A percentile compares a stretch with the other conserved stretches of the same genome.
Conservation (phyloP, 2,329 filamentous ascomycete genomes). For the Verticillium alfalfae region DNA sequence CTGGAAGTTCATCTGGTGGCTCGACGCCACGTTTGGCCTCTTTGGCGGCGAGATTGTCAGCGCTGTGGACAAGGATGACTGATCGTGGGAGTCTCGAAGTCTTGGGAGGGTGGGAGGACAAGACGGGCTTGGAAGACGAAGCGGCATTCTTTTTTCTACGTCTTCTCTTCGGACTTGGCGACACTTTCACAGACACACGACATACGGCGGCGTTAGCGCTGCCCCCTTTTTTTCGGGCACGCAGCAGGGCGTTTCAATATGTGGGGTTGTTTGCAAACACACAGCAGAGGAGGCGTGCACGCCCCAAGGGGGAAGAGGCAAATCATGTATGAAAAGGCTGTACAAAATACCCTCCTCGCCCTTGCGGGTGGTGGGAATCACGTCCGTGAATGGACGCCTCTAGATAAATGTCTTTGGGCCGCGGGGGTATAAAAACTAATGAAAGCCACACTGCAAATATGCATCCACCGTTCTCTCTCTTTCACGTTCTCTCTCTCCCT, state of each 20-base stretch:
- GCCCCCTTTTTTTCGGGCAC: too few species aligned
- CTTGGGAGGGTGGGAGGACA: too few species aligned
- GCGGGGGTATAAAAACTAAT: background rate
- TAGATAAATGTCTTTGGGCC: background rate
- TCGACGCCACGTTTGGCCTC: slow-evolving; percentile 52
- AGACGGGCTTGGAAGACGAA: background rate
- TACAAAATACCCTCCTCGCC: background rate
- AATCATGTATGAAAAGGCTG: background rate
- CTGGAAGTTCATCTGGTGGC: slow-evolving; percentile 61
- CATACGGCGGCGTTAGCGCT: too few species aligned
- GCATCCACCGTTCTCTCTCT: background rate
- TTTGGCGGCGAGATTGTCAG: slow-evolving; percentile 54
- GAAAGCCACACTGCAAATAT: background rate
- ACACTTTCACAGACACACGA: too few species aligned
- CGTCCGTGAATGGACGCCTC: background rate
- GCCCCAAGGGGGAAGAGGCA: background rate
- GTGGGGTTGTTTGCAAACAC: too few species aligned
- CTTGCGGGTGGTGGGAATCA: background rate
- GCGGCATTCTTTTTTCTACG: too few species aligned
- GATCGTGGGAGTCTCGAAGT: slow-evolving; percentile 2
- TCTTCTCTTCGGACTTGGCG: too few species aligned
- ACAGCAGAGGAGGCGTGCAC: background rate
- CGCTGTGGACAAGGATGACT: slow-evolving; percentile 54
- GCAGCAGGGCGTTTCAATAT: too few species aligned
- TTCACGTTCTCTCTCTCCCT: too few species aligned